Evolutionary conservation across 2,329 filamentous ascomycete species (phyloP).

Genomic region (Fusarium torreyae): DNA sequence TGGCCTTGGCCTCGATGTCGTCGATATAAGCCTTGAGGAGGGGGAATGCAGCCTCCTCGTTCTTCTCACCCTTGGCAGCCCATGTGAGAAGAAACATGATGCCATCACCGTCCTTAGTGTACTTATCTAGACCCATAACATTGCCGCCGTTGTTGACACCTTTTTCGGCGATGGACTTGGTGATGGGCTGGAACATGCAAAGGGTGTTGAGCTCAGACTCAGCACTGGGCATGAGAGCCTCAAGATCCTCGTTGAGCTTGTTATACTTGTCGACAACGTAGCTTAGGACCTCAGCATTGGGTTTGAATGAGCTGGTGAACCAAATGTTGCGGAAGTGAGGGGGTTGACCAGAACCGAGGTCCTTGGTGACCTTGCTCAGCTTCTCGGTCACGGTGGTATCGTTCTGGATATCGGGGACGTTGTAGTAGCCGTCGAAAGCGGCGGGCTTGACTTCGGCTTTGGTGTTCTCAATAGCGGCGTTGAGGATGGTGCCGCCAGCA

Average conservation of each 20-base stretch:
- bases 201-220: slow-evolving; percentile 51
- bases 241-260: slow-evolving; percentile 48
- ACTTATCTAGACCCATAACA: slow-evolving; percentile 53
- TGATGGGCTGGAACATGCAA: slow-evolving; percentile 54
- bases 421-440: slow-evolving; percentile 52
- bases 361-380: slow-evolving; percentile 51
- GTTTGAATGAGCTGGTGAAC: slow-evolving; percentile 56
- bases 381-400: slow-evolving; percentile 50
- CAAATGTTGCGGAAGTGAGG: slow-evolving; percentile 54
- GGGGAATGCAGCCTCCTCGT: slow-evolving; percentile 54
- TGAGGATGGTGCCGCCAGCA: slow-evolving; percentile 51
- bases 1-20: slow-evolving; percentile 49
- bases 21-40: slow-evolving; percentile 54
- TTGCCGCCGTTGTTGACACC: slow-evolving; percentile 53
- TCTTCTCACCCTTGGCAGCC: slow-evolving; percentile 53
- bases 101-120: slow-evolving; percentile 47
- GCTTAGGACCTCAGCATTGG: slow-evolving; percentile 54
- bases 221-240: slow-evolving; percentile 45
- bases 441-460: slow-evolving; percentile 46
- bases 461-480: slow-evolving; percentile 54
- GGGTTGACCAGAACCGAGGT: slow-evolving; percentile 51
- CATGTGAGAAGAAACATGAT: slow-evolving; percentile 54
- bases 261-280: slow-evolving; percentile 54
- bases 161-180: slow-evolving; percentile 51
- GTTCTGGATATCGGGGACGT: slow-evolving; percentile 41